phyloP scores from a whole-genome alignment of 176 grass and related monocot species.

The Phoenix dactylifera region DNA sequence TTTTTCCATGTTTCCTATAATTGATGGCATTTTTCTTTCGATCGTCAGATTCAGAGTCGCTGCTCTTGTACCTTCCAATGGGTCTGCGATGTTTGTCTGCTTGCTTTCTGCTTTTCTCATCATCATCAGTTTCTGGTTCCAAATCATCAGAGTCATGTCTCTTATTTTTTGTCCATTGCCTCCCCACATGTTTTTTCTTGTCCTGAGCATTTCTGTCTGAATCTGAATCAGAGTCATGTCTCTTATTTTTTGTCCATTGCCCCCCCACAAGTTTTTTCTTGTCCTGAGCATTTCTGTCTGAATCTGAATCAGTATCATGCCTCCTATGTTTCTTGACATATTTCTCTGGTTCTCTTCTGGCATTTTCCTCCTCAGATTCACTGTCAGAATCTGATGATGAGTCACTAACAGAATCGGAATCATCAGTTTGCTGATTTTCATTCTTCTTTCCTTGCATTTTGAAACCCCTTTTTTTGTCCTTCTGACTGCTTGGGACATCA shows the following conservation, averaged over 20 bases:
- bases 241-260: conserved; percentile 21
- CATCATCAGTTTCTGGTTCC: conserved; percentile 29
- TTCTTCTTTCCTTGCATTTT: neutral
- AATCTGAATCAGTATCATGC: conserved; percentile 27
- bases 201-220: conserved; percentile 23
- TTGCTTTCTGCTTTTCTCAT: conserved; percentile 25
- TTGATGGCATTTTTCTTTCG: neutral
- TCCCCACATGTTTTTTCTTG: conserved; percentile 24
- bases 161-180: conserved; percentile 17
- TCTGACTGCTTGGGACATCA: conserved; percentile 31
- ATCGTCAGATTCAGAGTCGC: conserved; percentile 19
- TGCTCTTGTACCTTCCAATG: conserved; percentile 11
- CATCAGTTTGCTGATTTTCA: conserved; percentile 17
- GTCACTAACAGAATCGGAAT: conserved; percentile 19
- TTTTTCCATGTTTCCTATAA: neutral
- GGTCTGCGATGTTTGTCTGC: conserved; percentile 6
- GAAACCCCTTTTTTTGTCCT: neutral
- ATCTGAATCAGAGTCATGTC: conserved; percentile 30
- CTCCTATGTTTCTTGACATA: neutral
- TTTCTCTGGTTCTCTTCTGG: neutral
- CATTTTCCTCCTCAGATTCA: conserved; percentile 1
- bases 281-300: conserved; percentile 20
- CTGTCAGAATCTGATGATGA: conserved; percentile 12
- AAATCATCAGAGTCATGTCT: conserved; percentile 24
- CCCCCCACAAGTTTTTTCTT: conserved; percentile 24